These are phyloP conservation scores for Penicillium antarcticum DNA, from an alignment of 495 filamentous ascomycete genomes.

Conservation along the genomic window DNA sequence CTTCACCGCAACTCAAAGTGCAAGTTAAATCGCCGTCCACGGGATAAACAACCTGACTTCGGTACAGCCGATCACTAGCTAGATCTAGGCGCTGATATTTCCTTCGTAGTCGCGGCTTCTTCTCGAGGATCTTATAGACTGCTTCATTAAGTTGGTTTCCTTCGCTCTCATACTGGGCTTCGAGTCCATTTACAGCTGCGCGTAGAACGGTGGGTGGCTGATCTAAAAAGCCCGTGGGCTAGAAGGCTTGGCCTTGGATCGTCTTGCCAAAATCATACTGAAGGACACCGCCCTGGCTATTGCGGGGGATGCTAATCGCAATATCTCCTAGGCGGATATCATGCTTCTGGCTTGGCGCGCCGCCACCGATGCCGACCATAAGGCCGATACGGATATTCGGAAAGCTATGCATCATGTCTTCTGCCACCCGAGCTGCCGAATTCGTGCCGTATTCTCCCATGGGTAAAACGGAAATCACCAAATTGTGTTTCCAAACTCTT, in stretches of 20 bases:
- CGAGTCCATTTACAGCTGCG: constrained; percentile 13
- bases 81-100: constrained; percentile 26
- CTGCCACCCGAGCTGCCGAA: constrained; percentile 6
- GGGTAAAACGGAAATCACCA: constrained; percentile 29
- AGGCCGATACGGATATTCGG: constrained; percentile 29
- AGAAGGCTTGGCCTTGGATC: constrained; percentile 12
- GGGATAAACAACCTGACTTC: constrained; percentile 20
- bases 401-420: constrained; percentile 33
- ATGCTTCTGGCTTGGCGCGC: constrained; percentile 19
- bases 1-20: constrained; percentile 17
- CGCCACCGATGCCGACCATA: constrained; percentile 28
- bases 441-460: constrained; percentile 14
- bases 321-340: constrained; percentile 37
- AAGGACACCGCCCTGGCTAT: constrained; percentile 27
- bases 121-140: constrained; percentile 16
- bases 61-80: constrained; percentile 34
- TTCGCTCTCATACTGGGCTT: constrained; percentile 4
- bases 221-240: constrained; percentile 28
- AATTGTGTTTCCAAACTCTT: constrained; percentile 30
- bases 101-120: constrained; percentile 13
- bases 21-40: constrained; percentile 16
- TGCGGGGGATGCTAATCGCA: constrained; percentile 31
- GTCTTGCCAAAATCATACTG: constrained; percentile 39
- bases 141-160: constrained; percentile 19
- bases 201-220: constrained; percentile 27